Conservation (phyloP, 495 filamentous ascomycete genomes). For the Diplogelasinospora grovesii region DNA sequence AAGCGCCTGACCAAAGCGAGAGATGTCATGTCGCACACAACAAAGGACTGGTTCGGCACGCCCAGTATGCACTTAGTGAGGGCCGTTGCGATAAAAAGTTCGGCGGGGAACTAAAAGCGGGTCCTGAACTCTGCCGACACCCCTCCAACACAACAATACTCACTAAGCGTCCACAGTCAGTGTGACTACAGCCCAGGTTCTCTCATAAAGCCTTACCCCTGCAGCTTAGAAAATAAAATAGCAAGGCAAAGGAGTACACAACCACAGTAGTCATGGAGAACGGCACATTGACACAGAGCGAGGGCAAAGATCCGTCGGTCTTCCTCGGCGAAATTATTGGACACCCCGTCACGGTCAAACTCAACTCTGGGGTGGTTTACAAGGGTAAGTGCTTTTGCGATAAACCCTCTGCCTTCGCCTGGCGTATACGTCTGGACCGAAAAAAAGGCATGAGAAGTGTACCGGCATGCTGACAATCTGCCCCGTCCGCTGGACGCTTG, state of each 20-base stretch:
- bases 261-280: slow-evolving; percentile 60
- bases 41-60: no score
- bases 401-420: no score
- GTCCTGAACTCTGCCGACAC: no score
- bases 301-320: slow-evolving; percentile 80
- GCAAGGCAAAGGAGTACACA: not conserved
- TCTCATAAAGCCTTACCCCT: not conserved
- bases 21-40: no score
- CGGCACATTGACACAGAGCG: slow-evolving; percentile 49
- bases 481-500: no score
- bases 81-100: no score
- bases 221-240: not conserved
- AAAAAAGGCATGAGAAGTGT: not conserved
- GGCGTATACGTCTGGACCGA: no score
- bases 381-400: slow-evolving; percentile 55
- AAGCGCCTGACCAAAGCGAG: no score
- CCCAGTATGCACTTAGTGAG: no score
- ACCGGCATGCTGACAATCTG: not conserved
- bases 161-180: not conserved
- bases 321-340: slow-evolving; percentile 92
- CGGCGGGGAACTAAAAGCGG: no score
- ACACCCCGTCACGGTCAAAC: slow-evolving; percentile 83
- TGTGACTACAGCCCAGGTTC: not conserved
- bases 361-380: slow-evolving; percentile 93
- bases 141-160: not conserved